These are phyloP conservation scores for Lactifluus pinguis DNA, from an alignment of 768 basidiomycete species.

Conservation along the genomic window DNA sequence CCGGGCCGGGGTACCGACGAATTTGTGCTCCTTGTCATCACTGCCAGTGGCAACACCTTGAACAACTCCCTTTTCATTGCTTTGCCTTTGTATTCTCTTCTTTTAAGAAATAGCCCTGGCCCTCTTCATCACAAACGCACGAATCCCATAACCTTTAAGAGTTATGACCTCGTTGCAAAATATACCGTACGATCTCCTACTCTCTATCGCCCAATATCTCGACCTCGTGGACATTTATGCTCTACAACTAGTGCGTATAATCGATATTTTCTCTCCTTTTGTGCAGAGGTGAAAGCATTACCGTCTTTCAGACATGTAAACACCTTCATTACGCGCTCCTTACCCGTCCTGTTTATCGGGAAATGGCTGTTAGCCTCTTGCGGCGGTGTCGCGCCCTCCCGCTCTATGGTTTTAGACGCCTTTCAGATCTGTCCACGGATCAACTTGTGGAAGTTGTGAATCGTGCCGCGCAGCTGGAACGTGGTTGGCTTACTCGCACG, in stretches of 20 bases:
- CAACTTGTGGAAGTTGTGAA: constrained; percentile 56
- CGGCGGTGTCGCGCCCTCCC: constrained; percentile 60
- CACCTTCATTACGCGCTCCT: constrained; percentile 50
- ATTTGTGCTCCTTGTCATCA: neutral
- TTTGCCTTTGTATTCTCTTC: neutral
- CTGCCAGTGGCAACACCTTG: neutral
- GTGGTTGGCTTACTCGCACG: constrained; percentile 49
- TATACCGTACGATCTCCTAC: constrained; percentile 61
- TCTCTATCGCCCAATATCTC: constrained; percentile 57
- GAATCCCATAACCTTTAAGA: neutral
- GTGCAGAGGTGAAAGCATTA: neutral
- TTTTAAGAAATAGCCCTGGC: neutral
- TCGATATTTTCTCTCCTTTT: neutral
- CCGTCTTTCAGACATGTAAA: constrained; percentile 44
- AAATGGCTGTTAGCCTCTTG: constrained; percentile 52
- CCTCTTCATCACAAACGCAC: neutral
- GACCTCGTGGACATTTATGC: constrained; percentile 51
- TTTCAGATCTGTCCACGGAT: constrained; percentile 54
- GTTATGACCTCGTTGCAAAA: constrained; percentile 27
- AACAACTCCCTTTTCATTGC: neutral
- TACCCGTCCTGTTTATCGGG: constrained; percentile 60
- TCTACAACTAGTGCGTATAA: constrained; percentile 49
- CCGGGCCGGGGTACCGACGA: neutral
- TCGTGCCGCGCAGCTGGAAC: constrained; percentile 52
- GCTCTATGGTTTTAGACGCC: constrained; percentile 57